A percentile compares a stretch with the other conserved stretches of the same genome.
Conservation (phyloP, 441 rosid genomes). For the Populus hybrid region DNA sequence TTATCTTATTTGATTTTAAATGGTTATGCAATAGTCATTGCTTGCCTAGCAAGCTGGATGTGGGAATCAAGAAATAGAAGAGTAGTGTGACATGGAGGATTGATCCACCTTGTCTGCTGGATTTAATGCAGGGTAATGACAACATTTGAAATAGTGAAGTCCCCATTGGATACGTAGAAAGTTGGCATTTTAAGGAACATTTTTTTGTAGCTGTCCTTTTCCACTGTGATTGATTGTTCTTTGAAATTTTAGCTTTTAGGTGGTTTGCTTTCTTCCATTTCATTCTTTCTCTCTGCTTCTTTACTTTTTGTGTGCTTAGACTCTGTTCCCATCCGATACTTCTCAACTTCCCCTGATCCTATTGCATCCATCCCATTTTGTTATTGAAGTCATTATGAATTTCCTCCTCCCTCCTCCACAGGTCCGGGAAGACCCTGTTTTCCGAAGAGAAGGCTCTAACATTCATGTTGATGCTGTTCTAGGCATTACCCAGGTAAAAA, state of each 20-base stretch:
- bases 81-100: neutral
- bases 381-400: neutral
- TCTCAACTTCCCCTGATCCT: neutral
- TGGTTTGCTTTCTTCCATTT: neutral
- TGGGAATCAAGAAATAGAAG: neutral
- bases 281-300: neutral
- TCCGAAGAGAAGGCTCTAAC: slow-evolving; percentile 92
- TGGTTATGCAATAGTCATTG: neutral
- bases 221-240: neutral
- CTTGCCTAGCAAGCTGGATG: neutral
- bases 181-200: neutral
- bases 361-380: neutral
- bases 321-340: neutral
- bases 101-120: neutral
- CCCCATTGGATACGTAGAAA: neutral
- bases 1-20: neutral
- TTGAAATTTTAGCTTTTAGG: neutral
- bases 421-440: slow-evolving; percentile 96
- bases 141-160: neutral
- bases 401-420: slow-evolving; percentile 18
- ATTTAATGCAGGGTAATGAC: neutral
- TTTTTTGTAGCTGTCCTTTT: neutral
- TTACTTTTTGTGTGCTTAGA: neutral
- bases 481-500: slow-evolving; percentile 76
- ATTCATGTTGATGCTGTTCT: slow-evolving; percentile 88